These are phyloP conservation scores for Corynespora cassiicola DNA, from an alignment of 2,329 filamentous ascomycete species.

Conservation along the genomic window DNA sequence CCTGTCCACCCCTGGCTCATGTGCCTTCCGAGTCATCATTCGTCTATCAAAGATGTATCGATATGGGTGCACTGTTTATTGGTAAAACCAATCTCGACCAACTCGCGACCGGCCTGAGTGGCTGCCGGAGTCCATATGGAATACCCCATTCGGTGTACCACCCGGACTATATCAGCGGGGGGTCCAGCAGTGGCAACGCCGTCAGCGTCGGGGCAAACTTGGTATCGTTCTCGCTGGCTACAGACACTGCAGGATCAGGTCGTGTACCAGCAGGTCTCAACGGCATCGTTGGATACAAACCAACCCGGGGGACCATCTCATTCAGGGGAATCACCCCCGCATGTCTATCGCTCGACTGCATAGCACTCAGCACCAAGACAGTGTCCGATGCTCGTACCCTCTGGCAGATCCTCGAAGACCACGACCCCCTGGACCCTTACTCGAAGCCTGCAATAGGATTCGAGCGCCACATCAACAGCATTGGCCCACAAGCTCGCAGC, in stretches of 20 bases:
- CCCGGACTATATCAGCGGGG: slow-evolving; percentile 60
- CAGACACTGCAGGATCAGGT: slow-evolving; percentile 62
- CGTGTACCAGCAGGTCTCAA: slow-evolving; percentile 62
- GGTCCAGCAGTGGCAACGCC: slow-evolving; percentile 63
- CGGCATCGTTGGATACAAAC: slow-evolving; percentile 59
- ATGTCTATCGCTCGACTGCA: slow-evolving; percentile 64
- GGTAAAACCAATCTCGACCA: slow-evolving; percentile 70
- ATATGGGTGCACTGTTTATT: slow-evolving; percentile 63
- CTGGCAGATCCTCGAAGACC: slow-evolving; percentile 54
- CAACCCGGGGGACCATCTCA: slow-evolving; percentile 61
- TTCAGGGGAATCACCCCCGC: slow-evolving; percentile 60
- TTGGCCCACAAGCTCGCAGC: slow-evolving; percentile 39
- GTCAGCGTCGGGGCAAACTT: slow-evolving; percentile 62
- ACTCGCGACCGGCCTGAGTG: slow-evolving; percentile 66
- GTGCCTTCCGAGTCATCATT: slow-evolving; percentile 56
- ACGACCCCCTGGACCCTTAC: slow-evolving; percentile 59
- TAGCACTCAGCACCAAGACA: slow-evolving; percentile 60
- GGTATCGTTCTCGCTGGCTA: slow-evolving; percentile 63
- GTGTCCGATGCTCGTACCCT: slow-evolving; percentile 58
- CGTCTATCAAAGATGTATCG: slow-evolving; percentile 57
- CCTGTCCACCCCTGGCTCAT: slow-evolving; percentile 58
- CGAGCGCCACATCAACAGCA: slow-evolving; percentile 42
- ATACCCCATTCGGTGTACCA: slow-evolving; percentile 61
- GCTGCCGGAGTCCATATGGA: slow-evolving; percentile 65
- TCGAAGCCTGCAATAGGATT: slow-evolving; percentile 51